Conservation (phyloP, 768 basidiomycete species). For the Lactarius indigo region DNA sequence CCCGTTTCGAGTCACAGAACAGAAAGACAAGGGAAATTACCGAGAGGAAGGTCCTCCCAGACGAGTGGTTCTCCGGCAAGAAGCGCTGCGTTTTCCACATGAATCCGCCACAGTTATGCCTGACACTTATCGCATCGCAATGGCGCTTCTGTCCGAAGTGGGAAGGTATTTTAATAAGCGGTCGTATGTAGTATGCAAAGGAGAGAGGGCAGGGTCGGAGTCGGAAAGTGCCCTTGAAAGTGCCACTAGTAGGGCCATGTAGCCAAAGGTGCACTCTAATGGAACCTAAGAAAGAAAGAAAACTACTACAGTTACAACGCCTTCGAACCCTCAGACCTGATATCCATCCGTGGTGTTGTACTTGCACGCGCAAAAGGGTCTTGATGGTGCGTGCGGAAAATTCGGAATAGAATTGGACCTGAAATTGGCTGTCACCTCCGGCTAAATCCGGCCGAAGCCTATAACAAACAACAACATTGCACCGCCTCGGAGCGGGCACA, state of each 20-base stretch:
- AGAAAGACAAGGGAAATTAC: not conserved
- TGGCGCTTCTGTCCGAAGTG: no score
- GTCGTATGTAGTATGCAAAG: no score
- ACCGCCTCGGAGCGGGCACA: no score
- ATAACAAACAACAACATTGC: not conserved
- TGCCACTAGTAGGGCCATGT: no score
- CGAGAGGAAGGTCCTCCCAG: not conserved
- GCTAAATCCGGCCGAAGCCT: not conserved
- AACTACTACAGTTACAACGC: no score
- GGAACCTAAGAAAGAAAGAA: no score
- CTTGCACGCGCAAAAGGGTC: not conserved
- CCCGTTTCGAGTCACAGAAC: not conserved
- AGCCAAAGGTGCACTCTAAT: no score
- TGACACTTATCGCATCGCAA: not conserved
- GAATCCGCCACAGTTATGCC: not conserved
- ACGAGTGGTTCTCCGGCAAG: not conserved
- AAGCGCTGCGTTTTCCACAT: not conserved
- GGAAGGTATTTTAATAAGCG: no score
- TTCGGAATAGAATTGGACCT: not conserved
- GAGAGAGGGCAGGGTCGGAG: no score
- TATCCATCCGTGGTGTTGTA: not conserved
- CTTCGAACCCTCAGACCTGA: not conserved
- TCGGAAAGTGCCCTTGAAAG: no score
- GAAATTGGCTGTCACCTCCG: not conserved
- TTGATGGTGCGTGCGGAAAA: not conserved